These are phyloP conservation scores for Emergomyces pasteurianus DNA, from an alignment of 2,329 filamentous ascomycete species.

Conservation along the genomic window DNA sequence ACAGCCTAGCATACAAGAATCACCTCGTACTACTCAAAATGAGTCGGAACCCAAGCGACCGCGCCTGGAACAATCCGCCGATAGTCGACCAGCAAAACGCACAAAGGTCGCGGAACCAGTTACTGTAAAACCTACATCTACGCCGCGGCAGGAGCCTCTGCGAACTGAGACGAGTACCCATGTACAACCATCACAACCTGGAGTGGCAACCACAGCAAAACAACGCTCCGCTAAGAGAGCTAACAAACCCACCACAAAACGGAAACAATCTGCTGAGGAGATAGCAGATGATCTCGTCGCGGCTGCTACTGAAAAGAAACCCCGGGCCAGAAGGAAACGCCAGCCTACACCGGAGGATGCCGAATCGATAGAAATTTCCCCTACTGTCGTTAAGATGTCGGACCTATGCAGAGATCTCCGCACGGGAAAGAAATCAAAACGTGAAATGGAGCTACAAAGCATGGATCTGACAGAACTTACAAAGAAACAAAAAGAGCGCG, in stretches of 20 bases:
- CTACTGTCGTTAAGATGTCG: slow-evolving; percentile 45
- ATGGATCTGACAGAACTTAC: slow-evolving; percentile 46
- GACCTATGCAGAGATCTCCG: slow-evolving; percentile 43
- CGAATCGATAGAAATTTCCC: slow-evolving; percentile 40
- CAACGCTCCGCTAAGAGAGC: slow-evolving; percentile 12
- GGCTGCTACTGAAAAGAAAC: slow-evolving; percentile 14
- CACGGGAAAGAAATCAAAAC: slow-evolving; percentile 45
- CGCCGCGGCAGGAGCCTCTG: neutral
- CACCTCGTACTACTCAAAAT: neutral
- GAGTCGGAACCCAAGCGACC: neutral
- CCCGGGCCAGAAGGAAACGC: slow-evolving; percentile 23
- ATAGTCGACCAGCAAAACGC: slow-evolving; percentile 21
- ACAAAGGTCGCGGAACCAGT: slow-evolving; percentile 12
- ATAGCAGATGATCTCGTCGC: slow-evolving; percentile 10
- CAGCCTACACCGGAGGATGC: slow-evolving; percentile 37
- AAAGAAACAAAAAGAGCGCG: slow-evolving; percentile 28
- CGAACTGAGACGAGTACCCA: neutral
- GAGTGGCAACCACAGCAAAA: slow-evolving; percentile 6
- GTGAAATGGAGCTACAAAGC: slow-evolving; percentile 45
- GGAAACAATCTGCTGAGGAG: slow-evolving; percentile 11
- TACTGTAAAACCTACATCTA: neutral
- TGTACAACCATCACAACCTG: neutral
- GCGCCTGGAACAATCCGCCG: slow-evolving; percentile 4
- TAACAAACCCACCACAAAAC: slow-evolving; percentile 5
- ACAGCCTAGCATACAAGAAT: neutral